Evolutionary conservation across 345 rosid genomes (phyloP).

Genomic region (Salix caprea): DNA sequence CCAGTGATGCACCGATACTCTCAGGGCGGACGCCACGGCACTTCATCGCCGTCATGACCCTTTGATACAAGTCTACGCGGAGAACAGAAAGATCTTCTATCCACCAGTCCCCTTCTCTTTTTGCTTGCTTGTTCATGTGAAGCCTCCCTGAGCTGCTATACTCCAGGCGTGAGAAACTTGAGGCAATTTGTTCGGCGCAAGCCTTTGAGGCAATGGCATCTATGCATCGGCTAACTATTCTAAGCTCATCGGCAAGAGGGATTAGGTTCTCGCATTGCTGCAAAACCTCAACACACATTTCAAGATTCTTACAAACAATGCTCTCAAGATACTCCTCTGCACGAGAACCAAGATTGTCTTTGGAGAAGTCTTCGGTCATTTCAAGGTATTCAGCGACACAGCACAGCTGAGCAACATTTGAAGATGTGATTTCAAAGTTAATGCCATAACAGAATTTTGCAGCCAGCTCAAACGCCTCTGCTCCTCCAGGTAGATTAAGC

Average conservation of each 20-base stretch:
- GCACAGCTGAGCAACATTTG: constrained; percentile 80
- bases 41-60: constrained; percentile 86
- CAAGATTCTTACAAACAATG: constrained; percentile 81
- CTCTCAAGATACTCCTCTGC: constrained; percentile 84
- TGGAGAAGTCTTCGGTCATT: constrained; percentile 85
- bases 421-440: constrained; percentile 80
- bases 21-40: constrained; percentile 94
- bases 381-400: constrained; percentile 91
- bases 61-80: constrained; percentile 70
- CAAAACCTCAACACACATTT: constrained; percentile 79
- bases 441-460: constrained; percentile 93
- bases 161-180: constrained; percentile 90
- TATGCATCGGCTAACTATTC: constrained; percentile 68
- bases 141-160: constrained; percentile 98
- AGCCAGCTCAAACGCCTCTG: constrained; percentile 76
- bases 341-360: constrained; percentile 80
- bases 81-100: constrained; percentile 85
- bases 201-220: constrained; percentile 94
- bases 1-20: constrained; percentile 84
- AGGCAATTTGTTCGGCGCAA: constrained; percentile 87
- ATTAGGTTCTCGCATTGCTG: constrained; percentile 83
- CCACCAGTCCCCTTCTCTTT: constrained; percentile 93
- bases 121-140: constrained; percentile 83
- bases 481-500: constrained; percentile 86
- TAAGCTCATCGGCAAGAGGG: constrained; percentile 91